Percentiles rank a stretch among this genome's conserved stretches.
Conservation (phyloP, 768 basidiomycete genomes). For the Pleurotus citrinopileatus region DNA sequence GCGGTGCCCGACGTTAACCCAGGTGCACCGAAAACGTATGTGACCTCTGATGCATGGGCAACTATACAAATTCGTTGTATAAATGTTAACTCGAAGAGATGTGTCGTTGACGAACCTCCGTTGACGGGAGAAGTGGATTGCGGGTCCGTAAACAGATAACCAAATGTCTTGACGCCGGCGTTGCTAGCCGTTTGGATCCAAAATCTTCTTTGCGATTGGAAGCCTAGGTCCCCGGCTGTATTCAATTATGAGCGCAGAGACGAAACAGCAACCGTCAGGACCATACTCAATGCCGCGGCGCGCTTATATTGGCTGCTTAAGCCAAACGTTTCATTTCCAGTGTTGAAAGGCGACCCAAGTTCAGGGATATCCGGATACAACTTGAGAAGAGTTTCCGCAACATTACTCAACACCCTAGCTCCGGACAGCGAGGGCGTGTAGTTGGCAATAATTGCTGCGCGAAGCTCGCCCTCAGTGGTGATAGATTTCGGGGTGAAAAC, state of each 20-base stretch:
- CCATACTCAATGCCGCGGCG: constrained; percentile 21
- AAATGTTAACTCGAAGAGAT: not conserved
- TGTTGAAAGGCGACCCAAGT: constrained; percentile 43
- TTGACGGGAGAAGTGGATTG: constrained; percentile 21
- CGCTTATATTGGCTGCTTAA: constrained; percentile 29
- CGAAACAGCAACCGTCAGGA: not conserved
- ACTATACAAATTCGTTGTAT: constrained; percentile 18
- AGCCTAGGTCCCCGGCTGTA: constrained; percentile 35
- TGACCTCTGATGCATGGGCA: constrained; percentile 29
- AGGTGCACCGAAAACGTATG: constrained; percentile 32
- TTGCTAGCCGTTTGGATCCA: constrained; percentile 37
- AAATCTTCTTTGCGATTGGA: constrained; percentile 34
- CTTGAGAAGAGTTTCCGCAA: constrained; percentile 25
- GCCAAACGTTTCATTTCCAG: constrained; percentile 44
- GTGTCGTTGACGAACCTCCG: constrained; percentile 25
- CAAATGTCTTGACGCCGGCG: constrained; percentile 34
- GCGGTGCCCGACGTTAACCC: constrained; percentile 11
- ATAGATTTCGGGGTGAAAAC: constrained; percentile 25
- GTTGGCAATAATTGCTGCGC: constrained; percentile 21
- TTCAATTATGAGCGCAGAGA: not conserved
- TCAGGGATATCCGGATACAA: constrained; percentile 41
- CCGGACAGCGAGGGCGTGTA: constrained; percentile 27
- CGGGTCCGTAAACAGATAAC: constrained; percentile 42
- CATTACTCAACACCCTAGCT: constrained; percentile 17
- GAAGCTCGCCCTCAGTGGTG: constrained; percentile 23